Evolutionary conservation across 1,284 basidiomycete species (phyloP), one percentile per base, ranked within the genome.

Genomic region (Blastosporella zonata): DNA sequence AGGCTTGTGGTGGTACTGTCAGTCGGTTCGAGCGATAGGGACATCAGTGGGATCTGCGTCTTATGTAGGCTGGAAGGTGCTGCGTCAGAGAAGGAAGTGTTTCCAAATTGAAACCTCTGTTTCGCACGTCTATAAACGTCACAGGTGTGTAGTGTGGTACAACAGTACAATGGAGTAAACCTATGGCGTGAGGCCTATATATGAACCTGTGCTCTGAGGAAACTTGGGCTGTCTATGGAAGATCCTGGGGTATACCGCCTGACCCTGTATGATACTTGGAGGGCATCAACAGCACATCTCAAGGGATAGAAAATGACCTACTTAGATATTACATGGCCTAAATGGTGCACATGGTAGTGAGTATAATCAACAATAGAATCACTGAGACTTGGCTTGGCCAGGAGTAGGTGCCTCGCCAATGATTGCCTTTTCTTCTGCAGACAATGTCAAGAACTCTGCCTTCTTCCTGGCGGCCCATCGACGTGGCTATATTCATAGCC

Each of bases 371-470:
- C 5, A 34, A 17, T 34, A 4, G 33, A 5, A 31, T 37, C 25
- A 43, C 34, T 18, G 47, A 29, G 27, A 8, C 12, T 52, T 43
- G 6, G 36, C 41, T 34, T 52, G 17, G 25, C 42, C 20, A 3
- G 9, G 31, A 6, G 39, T 29, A n/a, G 43, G 18, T 13, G 52
- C 46, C n/a, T 50, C 46, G 20, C 57, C 54, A 21, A 69, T 43
- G 12, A 72, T 52, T 42, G 60, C 61, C 54, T 70, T 64, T 59
- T 81, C 79, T 35, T 71, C 75, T 2, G 76, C 67, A n/a, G 79
- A 77, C 6, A 81, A 66, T 2, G 71, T 68, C 47, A 79, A 69
- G 55, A 79, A 71, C 1, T 66, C 63, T 29, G 70, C 68, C 50
- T 70, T 72, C 43, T 68, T 63, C 45, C 59, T 55, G 20, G 62